Evolutionary conservation across 2,329 filamentous ascomycete species (phyloP).

Genomic region (Xylaria sp.): DNA sequence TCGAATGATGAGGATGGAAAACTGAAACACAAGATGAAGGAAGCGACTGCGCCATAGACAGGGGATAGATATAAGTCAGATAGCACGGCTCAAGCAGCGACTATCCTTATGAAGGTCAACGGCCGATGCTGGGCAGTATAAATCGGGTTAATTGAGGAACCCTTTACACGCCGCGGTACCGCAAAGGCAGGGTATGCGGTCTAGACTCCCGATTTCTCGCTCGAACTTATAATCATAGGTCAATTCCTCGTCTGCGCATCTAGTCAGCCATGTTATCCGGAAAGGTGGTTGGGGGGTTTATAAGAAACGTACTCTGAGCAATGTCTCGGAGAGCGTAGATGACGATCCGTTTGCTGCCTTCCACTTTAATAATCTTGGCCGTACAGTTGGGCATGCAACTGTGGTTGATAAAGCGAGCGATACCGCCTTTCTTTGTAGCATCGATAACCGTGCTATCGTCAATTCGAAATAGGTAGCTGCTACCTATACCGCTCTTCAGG

Average conservation of each 20-base stretch:
- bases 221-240: slow-evolving; percentile 99
- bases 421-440: slow-evolving; percentile 97
- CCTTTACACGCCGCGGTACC: slow-evolving; percentile 97
- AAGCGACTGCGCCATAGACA: background rate
- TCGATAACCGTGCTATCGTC: slow-evolving; percentile 98
- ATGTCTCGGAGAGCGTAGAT: slow-evolving; percentile 98
- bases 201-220: slow-evolving; percentile 91
- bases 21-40: slow-evolving; percentile 7
- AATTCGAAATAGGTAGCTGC: slow-evolving; percentile 97
- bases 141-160: slow-evolving; percentile 85
- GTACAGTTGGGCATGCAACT: slow-evolving; percentile 99
- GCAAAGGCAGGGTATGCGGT: slow-evolving; percentile 97
- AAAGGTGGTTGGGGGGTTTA: background rate
- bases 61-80: background rate
- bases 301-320: slow-evolving; percentile 78
- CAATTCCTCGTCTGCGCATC: slow-evolving; percentile 86
- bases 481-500: slow-evolving; percentile 95
- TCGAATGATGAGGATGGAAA: slow-evolving; percentile 14
- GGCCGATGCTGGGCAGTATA: slow-evolving; percentile 12
- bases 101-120: background rate
- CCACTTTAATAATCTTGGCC: slow-evolving; percentile 98
- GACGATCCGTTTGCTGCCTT: slow-evolving; percentile 97
- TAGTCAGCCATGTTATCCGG: slow-evolving; percentile 41
- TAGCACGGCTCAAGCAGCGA: slow-evolving; percentile 1
- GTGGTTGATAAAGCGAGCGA: slow-evolving; percentile 98